A percentile compares a stretch with the other conserved stretches of the same genome.
Conservation (phyloP, 306 rosid genomes). For the Begonia masoniana region DNA sequence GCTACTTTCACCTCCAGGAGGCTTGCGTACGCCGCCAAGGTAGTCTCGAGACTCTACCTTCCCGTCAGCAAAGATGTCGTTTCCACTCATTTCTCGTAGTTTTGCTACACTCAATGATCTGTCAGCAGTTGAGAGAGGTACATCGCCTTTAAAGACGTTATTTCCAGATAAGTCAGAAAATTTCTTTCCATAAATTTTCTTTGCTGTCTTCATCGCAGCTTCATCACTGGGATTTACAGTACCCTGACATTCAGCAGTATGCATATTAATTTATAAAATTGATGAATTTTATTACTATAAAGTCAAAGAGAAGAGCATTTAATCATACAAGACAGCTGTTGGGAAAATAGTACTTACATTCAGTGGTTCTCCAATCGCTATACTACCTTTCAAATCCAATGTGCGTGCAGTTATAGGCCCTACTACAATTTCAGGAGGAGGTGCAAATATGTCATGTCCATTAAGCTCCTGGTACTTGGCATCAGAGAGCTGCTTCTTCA, state of each 20-base stretch:
- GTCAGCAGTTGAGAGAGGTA: constrained; percentile 57
- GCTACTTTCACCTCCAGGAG: constrained; percentile 99
- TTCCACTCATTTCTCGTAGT: constrained; percentile 87
- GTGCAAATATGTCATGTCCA: constrained; percentile 93
- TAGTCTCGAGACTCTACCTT: constrained; percentile 85
- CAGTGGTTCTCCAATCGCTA: constrained; percentile 55
- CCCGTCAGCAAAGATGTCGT: constrained; percentile 93
- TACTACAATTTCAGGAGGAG: constrained; percentile 92
- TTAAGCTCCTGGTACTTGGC: constrained; percentile 88
- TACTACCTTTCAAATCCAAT: constrained; percentile 75
- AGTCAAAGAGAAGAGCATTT: too few relatives aligned
- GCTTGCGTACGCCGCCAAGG: constrained; percentile 92
- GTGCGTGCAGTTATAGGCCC: constrained; percentile 62
- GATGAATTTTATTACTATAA: too few relatives aligned
- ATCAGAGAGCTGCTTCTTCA: constrained; percentile 83
- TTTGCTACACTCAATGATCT: constrained; percentile 71
- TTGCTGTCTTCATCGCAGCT: constrained; percentile 53
- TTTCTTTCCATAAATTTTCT: constrained; percentile 75
- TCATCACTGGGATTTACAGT: constrained; percentile 28
- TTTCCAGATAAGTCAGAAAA: constrained; percentile 75
- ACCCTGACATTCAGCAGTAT: constrained; percentile 10
- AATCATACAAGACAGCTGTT: too few relatives aligned
- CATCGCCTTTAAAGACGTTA: constrained; percentile 71
- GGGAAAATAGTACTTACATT: constrained; percentile 23
- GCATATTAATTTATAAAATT: too few relatives aligned